Conservation (phyloP, 768 basidiomycete genomes). For the Phylloporus arenicola region DNA sequence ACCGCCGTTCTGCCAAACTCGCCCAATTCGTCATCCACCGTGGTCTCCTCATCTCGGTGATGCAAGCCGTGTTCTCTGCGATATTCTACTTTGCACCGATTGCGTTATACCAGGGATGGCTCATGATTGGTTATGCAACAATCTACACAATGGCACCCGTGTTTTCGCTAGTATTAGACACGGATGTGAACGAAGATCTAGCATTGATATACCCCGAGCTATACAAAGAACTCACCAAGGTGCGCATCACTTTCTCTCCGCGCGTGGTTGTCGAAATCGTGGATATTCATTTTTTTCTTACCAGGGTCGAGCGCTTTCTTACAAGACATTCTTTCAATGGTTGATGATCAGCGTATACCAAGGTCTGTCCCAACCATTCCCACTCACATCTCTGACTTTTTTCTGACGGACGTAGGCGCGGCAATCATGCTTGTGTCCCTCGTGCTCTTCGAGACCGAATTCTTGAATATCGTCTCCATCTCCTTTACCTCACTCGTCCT, state of each 20-base stretch:
- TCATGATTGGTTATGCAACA: conserved; percentile 95
- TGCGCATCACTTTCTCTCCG: conserved; percentile 18
- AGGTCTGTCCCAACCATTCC: conserved; percentile 44
- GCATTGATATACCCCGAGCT: conserved; percentile 94
- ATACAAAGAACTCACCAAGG: conserved; percentile 97
- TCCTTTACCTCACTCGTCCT: conserved; percentile 94
- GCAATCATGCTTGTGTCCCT: conserved; percentile 99
- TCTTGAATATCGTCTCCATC: conserved; percentile 96
- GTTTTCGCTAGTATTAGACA: conserved; percentile 93
- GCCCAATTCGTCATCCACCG: conserved; percentile 99
- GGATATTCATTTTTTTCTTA: background rate
- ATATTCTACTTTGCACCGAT: conserved; percentile 96
- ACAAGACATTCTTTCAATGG: conserved; percentile 99
- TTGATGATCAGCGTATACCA: conserved; percentile 96
- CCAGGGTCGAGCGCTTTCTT: conserved; percentile 88
- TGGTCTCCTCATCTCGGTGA: conserved; percentile 93
- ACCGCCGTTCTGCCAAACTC: conserved; percentile 94
- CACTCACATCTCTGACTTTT: background rate
- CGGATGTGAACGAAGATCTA: conserved; percentile 92
- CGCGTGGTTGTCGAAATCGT: background rate
- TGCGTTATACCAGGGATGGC: conserved; percentile 95
- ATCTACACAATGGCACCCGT: conserved; percentile 98
- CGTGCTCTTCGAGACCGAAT: conserved; percentile 93
- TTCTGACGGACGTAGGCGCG: conserved; percentile 50
- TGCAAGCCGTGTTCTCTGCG: conserved; percentile 94